A percentile compares a stretch with the other conserved stretches of the same genome.
These are phyloP conservation scores for Podila verticillata DNA, from an alignment of 192 early-diverging fungal genomes.

Conservation along the genomic window DNA sequence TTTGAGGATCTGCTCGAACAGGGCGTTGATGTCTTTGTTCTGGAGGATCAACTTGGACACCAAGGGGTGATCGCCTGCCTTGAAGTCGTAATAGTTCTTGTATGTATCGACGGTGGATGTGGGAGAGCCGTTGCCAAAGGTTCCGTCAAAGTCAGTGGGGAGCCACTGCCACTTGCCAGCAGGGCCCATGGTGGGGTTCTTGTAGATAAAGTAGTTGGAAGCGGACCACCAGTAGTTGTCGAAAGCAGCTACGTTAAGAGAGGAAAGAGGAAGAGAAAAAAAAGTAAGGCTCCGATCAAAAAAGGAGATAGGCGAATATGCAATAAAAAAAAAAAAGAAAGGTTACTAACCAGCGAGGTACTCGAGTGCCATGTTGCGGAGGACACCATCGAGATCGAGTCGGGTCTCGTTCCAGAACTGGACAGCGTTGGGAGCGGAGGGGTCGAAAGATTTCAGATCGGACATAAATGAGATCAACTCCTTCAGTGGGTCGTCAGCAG, in stretches of 20 bases:
- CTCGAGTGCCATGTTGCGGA: constrained; percentile 23
- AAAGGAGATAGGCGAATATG: too few relatives aligned
- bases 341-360: constrained; percentile 13
- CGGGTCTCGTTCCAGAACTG: constrained; percentile 6
- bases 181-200: constrained; percentile 9
- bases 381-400: constrained; percentile 16
- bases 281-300: too few relatives aligned
- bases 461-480: constrained; percentile 16
- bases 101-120: neutral
- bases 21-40: constrained; percentile 6
- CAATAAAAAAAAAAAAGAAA: neutral
- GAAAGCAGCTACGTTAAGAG: neutral
- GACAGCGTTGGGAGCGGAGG: constrained; percentile 6
- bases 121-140: constrained; percentile 10
- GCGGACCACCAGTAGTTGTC: constrained; percentile 18
- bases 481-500: constrained; percentile 4
- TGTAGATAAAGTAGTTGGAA: constrained; percentile 21
- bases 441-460: constrained; percentile 13
- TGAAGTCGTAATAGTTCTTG: constrained; percentile 10
- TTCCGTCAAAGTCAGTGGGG: constrained; percentile 20
- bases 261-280: too few relatives aligned
- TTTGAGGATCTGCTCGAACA: constrained; percentile 6
- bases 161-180: constrained; percentile 21
- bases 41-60: constrained; percentile 15
- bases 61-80: neutral